phyloP scores from a whole-genome alignment of 108 stramenopile genomes.

The Fragilariopsis cylindrus region DNA sequence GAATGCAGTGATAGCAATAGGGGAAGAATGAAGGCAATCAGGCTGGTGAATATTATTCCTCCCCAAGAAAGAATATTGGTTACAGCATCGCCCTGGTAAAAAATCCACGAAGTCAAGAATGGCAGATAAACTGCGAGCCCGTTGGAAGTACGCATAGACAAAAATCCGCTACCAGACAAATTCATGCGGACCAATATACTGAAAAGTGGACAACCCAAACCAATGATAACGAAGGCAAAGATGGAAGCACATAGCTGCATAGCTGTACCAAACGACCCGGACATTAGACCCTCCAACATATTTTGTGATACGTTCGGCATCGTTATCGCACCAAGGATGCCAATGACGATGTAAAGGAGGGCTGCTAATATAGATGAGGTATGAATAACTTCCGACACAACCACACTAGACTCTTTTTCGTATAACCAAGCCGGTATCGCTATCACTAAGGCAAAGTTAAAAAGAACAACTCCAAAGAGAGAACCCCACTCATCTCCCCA shows the following conservation, averaged over 20 bases:
- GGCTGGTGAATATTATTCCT: slow-evolving; percentile 61
- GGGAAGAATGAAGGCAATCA: slow-evolving; percentile 69
- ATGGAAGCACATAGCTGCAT: slow-evolving; percentile 48
- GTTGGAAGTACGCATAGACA: slow-evolving; percentile 32
- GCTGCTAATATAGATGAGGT: slow-evolving; percentile 40
- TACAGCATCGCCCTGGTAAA: slow-evolving; percentile 53
- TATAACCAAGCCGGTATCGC: slow-evolving; percentile 81
- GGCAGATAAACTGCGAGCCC: slow-evolving; percentile 62
- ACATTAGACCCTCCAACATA: slow-evolving; percentile 65
- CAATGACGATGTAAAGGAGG: slow-evolving; percentile 60
- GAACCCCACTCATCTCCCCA: slow-evolving; percentile 53
- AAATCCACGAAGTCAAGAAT: slow-evolving; percentile 54
- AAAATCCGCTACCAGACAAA: slow-evolving; percentile 47
- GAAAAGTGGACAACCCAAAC: slow-evolving; percentile 72
- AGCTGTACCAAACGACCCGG: slow-evolving; percentile 52
- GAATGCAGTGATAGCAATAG: slow-evolving; percentile 49
- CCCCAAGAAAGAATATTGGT: slow-evolving; percentile 52
- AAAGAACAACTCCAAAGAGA: slow-evolving; percentile 67
- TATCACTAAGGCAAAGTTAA: slow-evolving; percentile 72
- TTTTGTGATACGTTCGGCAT: slow-evolving; percentile 61
- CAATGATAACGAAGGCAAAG: slow-evolving; percentile 79
- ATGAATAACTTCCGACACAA: slow-evolving; percentile 46
- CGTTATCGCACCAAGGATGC: slow-evolving; percentile 59
- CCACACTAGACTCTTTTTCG: slow-evolving; percentile 59
- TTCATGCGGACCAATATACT: slow-evolving; percentile 58